Evolutionary conservation across 768 basidiomycete genomes (phyloP), one percentile per base, ranked within the genome.

Genomic region (Phaffia tasmanica): DNA sequence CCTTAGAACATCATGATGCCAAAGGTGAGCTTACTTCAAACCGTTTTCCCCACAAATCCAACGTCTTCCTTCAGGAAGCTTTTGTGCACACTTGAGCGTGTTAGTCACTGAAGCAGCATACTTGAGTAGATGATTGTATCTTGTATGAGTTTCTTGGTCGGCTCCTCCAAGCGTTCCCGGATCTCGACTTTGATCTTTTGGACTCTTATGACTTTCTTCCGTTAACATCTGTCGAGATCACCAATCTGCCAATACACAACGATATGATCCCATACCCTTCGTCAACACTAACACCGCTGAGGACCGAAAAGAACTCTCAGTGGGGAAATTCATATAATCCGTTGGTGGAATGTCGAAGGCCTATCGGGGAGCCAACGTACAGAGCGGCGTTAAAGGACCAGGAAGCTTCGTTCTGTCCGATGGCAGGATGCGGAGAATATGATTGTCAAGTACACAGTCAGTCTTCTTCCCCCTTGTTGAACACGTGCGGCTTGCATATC

Each of bases 61-160:
- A 11, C 27, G 3, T 19, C n/a, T 21, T 6, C 16, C 29, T 54
- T 8, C 7, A n/a, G 21, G n/a, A 21, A 14, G 18, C 18, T 32
- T 66, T 6, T 32, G 32, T 46, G 0, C 14, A 15, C 7, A 2
- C 1, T 48, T 23, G 23, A 21, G 8, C 47, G 19, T 51, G 0
- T 51, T 1, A 9, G 11, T 11, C 19, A 48, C n/a, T 30, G 8
- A 67, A 60, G 57, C 49, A 55, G 62, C 42, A 30, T 23, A 11
- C 35, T 42, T 42, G 35, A 42, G 35, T 11, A 42, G 35, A 42
- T 42, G 35, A 42, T 11, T 42, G 35, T 2, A 67, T 67, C 47
- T 27, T 61, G 32, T 63, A 67, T 48, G 59, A 67, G 48, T 61
- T 62, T 57, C 66, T 67, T n/a, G 55, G 56, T 23, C 66, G 66